phyloP scores from a whole-genome alignment of 2,329 filamentous ascomycete genomes.

The Tolypocladium ophioglossoides region DNA sequence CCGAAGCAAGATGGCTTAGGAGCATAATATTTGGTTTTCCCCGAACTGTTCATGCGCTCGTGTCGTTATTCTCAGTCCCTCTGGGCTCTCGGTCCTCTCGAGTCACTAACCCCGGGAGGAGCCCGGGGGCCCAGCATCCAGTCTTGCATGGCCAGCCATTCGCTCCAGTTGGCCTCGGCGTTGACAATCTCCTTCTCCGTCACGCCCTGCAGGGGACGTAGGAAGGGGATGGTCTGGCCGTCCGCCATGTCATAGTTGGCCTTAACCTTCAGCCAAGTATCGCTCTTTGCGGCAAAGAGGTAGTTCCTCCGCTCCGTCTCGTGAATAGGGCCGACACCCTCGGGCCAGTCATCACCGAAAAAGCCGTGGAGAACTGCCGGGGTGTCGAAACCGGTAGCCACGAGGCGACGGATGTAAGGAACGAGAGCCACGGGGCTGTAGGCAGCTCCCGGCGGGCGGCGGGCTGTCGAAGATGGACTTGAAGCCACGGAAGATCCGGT shows the following conservation, averaged over 20 bases:
- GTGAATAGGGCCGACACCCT: slow-evolving; percentile 71
- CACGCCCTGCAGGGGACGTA: slow-evolving; percentile 70
- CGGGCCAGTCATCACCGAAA: slow-evolving; percentile 87
- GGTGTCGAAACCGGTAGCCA: slow-evolving; percentile 85
- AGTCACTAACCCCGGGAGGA: slow-evolving; percentile 29
- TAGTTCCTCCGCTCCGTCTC: slow-evolving; percentile 90
- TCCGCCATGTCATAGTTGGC: slow-evolving; percentile 79
- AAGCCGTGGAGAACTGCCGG: slow-evolving; percentile 84
- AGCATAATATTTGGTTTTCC: background rate
- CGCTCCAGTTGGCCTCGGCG: slow-evolving; percentile 81
- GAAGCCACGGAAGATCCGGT: slow-evolving; percentile 15
- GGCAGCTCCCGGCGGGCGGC: slow-evolving; percentile 9
- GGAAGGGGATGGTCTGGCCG: slow-evolving; percentile 76
- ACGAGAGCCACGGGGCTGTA: slow-evolving; percentile 52
- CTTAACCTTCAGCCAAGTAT: slow-evolving; percentile 83
- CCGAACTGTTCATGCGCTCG: background rate
- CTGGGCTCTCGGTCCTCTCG: slow-evolving; percentile 1
- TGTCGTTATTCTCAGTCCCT: background rate
- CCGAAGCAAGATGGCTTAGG: background rate
- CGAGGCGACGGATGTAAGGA: slow-evolving; percentile 81
- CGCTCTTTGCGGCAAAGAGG: slow-evolving; percentile 88
- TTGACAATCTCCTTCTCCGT: slow-evolving; percentile 69
- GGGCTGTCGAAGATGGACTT: background rate
- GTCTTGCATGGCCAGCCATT: slow-evolving; percentile 94
- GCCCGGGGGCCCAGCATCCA: slow-evolving; percentile 92